phyloP scores from a whole-genome alignment of 495 filamentous ascomycete genomes.

The Tricharina praecox region DNA sequence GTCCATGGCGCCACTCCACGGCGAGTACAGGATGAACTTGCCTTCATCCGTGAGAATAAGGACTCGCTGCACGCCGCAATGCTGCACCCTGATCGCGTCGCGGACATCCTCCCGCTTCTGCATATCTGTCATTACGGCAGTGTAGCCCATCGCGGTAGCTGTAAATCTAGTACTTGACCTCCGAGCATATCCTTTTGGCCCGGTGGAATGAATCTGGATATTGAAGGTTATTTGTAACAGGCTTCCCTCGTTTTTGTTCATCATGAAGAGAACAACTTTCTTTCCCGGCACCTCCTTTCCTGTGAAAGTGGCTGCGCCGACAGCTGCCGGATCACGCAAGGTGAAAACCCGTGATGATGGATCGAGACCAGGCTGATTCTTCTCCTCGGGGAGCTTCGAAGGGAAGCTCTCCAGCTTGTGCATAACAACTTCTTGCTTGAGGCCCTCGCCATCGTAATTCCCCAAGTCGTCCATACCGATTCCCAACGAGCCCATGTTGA shows the following conservation, averaged over 20 bases:
- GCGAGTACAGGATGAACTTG: slow-evolving; percentile 54
- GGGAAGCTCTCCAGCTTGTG: slow-evolving; percentile 55
- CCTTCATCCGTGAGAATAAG: slow-evolving; percentile 51
- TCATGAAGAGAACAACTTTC: slow-evolving; percentile 48
- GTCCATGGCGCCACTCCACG: slow-evolving; percentile 49
- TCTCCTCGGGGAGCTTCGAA: slow-evolving; percentile 35
- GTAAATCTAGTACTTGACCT: slow-evolving; percentile 18
- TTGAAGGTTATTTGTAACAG: slow-evolving; percentile 51
- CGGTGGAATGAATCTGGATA: slow-evolving; percentile 28
- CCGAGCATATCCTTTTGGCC: slow-evolving; percentile 19
- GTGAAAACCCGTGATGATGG: slow-evolving; percentile 42
- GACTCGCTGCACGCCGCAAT: slow-evolving; percentile 50
- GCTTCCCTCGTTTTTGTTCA: slow-evolving; percentile 47
- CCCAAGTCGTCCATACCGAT: slow-evolving; percentile 34
- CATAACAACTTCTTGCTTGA: slow-evolving; percentile 57
- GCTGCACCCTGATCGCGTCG: slow-evolving; percentile 58
- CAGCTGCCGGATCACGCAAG: slow-evolving; percentile 39
- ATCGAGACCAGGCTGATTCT: slow-evolving; percentile 8
- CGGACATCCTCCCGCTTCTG: slow-evolving; percentile 41
- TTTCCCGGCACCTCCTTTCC: slow-evolving; percentile 24
- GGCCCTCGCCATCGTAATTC: slow-evolving; percentile 50
- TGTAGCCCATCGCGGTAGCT: slow-evolving; percentile 20
- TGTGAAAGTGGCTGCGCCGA: slow-evolving; percentile 33
- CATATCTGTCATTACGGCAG: slow-evolving; percentile 16
- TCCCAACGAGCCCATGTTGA: slow-evolving; percentile 35